Conservation (phyloP, 345 rosid genomes). For the Microthlaspi erraticum region DNA sequence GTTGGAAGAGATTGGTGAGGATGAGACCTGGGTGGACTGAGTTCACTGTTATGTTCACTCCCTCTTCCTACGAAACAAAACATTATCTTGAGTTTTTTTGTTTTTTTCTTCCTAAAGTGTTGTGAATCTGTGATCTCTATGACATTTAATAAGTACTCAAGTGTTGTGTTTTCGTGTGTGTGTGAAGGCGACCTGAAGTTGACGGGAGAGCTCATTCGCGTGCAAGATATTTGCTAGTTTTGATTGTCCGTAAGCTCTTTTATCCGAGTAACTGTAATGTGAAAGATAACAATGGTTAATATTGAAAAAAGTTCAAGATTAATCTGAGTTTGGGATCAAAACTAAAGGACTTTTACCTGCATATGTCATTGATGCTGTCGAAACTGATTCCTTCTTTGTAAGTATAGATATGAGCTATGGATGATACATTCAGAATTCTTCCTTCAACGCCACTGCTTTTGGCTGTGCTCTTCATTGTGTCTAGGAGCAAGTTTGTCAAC, state of each 20-base stretch:
- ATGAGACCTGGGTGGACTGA: constrained; percentile 93
- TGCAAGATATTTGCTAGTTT: constrained; percentile 90
- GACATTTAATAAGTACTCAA: neutral
- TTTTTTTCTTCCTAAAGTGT: neutral
- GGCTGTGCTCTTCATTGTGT: constrained; percentile 78
- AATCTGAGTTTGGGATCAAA: neutral
- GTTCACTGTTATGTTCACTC: constrained; percentile 78
- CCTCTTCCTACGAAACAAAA: constrained; percentile 64
- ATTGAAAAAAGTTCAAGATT: neutral
- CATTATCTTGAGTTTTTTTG: constrained; percentile 9
- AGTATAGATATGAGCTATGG: constrained; percentile 77
- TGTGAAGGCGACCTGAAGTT: constrained; percentile 61
- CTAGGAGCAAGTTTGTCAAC: constrained; percentile 81
- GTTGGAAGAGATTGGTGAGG: constrained; percentile 81
- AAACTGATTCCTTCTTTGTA: constrained; percentile 69
- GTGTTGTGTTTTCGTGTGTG: constrained; percentile 9
- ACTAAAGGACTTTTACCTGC: constrained; percentile 19
- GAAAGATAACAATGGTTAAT: constrained; percentile 6
- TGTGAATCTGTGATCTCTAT: constrained; percentile 30
- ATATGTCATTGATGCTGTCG: constrained; percentile 59
- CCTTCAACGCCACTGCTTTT: constrained; percentile 70
- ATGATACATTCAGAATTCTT: constrained; percentile 83
- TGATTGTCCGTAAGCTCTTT: constrained; percentile 93
- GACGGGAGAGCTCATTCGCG: constrained; percentile 85
- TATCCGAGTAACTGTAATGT: constrained; percentile 70